A percentile compares a stretch with the other conserved stretches of the same genome.
phyloP scores from a whole-genome alignment of 2,329 filamentous ascomycete species.

The Nigrospora sphaerica region DNA sequence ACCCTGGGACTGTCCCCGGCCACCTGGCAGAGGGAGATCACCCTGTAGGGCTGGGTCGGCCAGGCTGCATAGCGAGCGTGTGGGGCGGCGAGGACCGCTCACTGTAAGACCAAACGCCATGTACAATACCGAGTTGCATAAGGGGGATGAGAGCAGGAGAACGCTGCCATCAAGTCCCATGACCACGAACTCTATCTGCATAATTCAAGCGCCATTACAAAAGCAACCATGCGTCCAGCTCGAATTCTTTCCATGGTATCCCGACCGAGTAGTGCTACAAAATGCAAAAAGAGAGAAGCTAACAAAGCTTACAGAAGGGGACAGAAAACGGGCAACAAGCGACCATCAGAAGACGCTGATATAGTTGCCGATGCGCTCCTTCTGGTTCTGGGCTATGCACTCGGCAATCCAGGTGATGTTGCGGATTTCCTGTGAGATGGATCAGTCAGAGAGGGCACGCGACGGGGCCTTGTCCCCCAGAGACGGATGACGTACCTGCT shows the following conservation, averaged over 20 bases:
- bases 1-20: conserved; percentile 81
- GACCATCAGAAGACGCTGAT: conserved; percentile 82
- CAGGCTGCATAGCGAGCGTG: no score
- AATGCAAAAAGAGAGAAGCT: conserved; percentile 15
- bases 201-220: conserved; percentile 5
- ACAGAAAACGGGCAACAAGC: conserved; percentile 5
- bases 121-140: conserved; percentile 34
- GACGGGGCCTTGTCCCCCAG: no score
- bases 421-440: conserved; percentile 73
- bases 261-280: conserved; percentile 38
- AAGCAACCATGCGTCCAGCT: conserved; percentile 5
- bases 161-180: neutral
- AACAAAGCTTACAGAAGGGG: conserved; percentile 5
- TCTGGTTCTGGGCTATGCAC: conserved; percentile 99
- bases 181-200: neutral
- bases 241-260: conserved; percentile 19
- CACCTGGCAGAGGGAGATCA: conserved; percentile 87
- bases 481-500: conserved; percentile 63
- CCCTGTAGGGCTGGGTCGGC: conserved; percentile 41
- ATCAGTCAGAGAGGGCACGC: conserved; percentile 3
- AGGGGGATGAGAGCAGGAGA: conserved; percentile 1
- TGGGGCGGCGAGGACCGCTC: no score
- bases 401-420: conserved; percentile 99
- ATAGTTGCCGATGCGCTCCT: conserved; percentile 97
- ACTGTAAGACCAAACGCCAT: conserved; percentile 22